Evolutionary conservation across 345 rosid genomes (phyloP).

Genomic region (Rhodomyrtus tomentosa): DNA sequence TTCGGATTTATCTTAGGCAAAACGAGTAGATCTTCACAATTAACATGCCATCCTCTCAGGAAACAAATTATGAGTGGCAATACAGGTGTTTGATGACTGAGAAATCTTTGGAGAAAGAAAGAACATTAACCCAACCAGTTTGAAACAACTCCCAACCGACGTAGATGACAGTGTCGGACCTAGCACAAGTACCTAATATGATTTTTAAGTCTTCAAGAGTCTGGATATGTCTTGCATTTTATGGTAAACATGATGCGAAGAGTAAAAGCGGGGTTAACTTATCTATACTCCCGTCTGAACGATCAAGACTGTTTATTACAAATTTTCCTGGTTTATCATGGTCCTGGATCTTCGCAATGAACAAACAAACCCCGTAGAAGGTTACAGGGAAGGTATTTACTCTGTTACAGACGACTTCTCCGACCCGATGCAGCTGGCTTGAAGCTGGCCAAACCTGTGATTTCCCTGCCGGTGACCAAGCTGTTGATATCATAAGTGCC

Average conservation of each 20-base stretch:
- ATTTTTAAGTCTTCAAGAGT: background rate
- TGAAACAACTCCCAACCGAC: background rate
- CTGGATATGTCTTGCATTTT: background rate
- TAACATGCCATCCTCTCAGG: background rate
- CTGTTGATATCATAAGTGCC: slow-evolving; percentile 92
- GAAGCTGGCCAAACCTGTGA: slow-evolving; percentile 83
- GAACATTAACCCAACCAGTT: background rate
- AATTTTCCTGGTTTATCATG: background rate
- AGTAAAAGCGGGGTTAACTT: background rate
- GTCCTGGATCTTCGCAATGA: background rate
- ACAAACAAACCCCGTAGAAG: background rate
- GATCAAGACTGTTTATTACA: background rate
- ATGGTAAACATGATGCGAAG: background rate
- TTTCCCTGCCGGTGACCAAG: slow-evolving; percentile 83
- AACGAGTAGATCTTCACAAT: background rate
- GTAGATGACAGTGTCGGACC: background rate
- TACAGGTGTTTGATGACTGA: background rate
- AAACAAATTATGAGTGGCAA: background rate
- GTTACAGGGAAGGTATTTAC: background rate
- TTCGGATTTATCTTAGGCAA: background rate
- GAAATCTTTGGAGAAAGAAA: background rate
- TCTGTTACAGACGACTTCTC: slow-evolving; percentile 55
- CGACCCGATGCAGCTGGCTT: slow-evolving; percentile 36
- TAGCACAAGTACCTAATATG: background rate
- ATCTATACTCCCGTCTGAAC: background rate